Base-by-base conservation (phyloP, 2,329 filamentous ascomycete genomes). In the Talaromyces pinophilus region DNA sequence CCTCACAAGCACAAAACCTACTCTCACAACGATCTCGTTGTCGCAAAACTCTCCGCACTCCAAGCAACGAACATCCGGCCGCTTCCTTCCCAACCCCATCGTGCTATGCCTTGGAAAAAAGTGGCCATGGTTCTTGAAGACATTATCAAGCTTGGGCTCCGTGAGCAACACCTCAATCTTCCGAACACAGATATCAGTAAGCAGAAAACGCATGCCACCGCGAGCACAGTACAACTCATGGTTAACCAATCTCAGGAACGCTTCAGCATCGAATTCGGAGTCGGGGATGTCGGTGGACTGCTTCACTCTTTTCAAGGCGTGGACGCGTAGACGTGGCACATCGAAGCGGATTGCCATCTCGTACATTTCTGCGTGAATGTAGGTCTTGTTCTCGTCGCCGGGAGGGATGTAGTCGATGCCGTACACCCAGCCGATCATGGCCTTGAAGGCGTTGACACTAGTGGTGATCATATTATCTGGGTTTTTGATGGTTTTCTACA, bases 371-470 rank as follows among this genome's bases (percentile, higher is more conserved):
- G 44, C 44, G 44, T 46, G 44, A 7, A 48, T 48, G 44, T 48
- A 48, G 44, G 44, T 48, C 8, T 48, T 48, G 44, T 11, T 22
- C 19, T 48, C 44, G 44, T 22, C 10, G 19, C 44, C 44, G n/a
- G 44, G 44, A 48, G n/a, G 19, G n/a, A 5, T 48, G 44, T 48
- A 57, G n/a, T 57, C 52, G 52, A 57, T n/a, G 52, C 59, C 59
- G 25, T 61, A 61, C 59, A 61, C 35, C 40, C 28, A 61, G 8
- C 15, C 19, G 25, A 61, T 35, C 59, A 61, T 61, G 13, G 40
- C 59, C 42, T 42, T 46, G 40, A 46, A 44, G 8, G 40, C 15
- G 15, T 11, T 13, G 42, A 33, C 22, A 13, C 46, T 30, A 15
- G 11, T 11, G 30, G 55, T 6, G 15, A 48, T 19, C 40, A 28